Conservation (phyloP, 371 early-diverging fungal species). For the Syncephalastrum racemosum region DNA sequence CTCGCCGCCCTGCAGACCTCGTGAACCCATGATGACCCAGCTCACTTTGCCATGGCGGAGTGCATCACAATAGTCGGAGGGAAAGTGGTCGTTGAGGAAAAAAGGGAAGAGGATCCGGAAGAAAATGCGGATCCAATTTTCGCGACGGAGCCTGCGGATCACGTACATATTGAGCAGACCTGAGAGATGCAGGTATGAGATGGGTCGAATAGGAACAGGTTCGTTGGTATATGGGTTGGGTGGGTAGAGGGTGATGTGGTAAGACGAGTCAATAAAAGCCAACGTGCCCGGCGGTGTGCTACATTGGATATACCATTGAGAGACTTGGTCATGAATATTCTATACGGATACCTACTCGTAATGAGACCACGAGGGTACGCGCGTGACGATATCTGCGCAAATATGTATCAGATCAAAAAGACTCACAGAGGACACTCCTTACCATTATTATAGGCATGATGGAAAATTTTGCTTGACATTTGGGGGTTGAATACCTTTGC, state of each 20-base stretch:
- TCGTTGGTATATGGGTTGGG: constrained; percentile 35
- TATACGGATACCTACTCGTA: constrained; percentile 18
- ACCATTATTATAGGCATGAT: constrained; percentile 59
- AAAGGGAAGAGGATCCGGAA: constrained; percentile 54
- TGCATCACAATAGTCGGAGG: constrained; percentile 50
- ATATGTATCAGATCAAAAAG: not conserved
- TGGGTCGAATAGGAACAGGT: constrained; percentile 45
- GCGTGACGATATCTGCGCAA: constrained; percentile 45
- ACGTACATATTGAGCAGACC: constrained; percentile 49
- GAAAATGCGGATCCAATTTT: constrained; percentile 45
- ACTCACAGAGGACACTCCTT: not conserved
- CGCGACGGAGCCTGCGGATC: constrained; percentile 43
- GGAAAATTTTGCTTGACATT: constrained; percentile 56
- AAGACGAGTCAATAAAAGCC: constrained; percentile 53
- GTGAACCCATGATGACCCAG: constrained; percentile 41
- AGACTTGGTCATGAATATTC: not conserved
- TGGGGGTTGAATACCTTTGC: constrained; percentile 41
- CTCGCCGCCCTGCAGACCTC: constrained; percentile 28
- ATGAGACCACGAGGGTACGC: constrained; percentile 44
- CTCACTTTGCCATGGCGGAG: constrained; percentile 40
- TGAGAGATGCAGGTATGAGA: constrained; percentile 56
- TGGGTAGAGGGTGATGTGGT: constrained; percentile 46
- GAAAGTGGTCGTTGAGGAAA: constrained; percentile 61
- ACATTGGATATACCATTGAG: constrained; percentile 2
- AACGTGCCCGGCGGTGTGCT: constrained; percentile 57